Evolutionary conservation across 140 eudicot genomes (phyloP), one percentile per base, ranked within the genome.

Genomic region (Cichorium intybus): DNA sequence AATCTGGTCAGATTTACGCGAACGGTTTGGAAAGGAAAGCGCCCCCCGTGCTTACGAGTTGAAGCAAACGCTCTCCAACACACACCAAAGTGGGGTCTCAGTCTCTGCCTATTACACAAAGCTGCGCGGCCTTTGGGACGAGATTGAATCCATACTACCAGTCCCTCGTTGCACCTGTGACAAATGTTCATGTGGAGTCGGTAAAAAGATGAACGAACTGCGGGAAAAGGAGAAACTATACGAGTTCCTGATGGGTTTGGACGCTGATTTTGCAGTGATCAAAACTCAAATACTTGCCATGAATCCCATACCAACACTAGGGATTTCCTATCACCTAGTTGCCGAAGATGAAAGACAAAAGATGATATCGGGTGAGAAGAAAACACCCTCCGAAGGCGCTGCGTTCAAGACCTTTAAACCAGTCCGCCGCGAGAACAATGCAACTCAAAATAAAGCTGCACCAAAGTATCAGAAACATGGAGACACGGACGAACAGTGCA

Each of bases 101-200:
- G n/a, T n/a, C n/a, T n/a, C n/a, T n/a, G n/a, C n/a, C n/a, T n/a
- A n/a, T n/a, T n/a, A n/a, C n/a, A 27, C 62, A n/a, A 56, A 56
- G 45, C 45, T 56, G 24, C 62, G 45, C 5, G 18, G 24, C 21
- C 62, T 56, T 4, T 56, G 63, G 63, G 63, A 15, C 15, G 63
- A 57, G 24, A 57, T 57, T 15, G 45, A 57, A 3, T 28, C 63
- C 5, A 11, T 57, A 12, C 26, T 29, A 57, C 15, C 63, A 28
- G 23, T 43, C 43, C 62, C 62, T 28, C 45, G 62, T 56, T 56
- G 62, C 62, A 56, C 62, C 23, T 27, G 62, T 56, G 45, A 29
- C 23, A 29, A 56, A 15, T 56, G 62, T 56, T 56, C 62, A n/a
- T 56, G 62, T 56, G 62, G 14, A 27, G 35, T 56, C 5, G 62